Base-by-base conservation (phyloP, 148 eudicot genomes). In the Oxyria digyna region DNA sequence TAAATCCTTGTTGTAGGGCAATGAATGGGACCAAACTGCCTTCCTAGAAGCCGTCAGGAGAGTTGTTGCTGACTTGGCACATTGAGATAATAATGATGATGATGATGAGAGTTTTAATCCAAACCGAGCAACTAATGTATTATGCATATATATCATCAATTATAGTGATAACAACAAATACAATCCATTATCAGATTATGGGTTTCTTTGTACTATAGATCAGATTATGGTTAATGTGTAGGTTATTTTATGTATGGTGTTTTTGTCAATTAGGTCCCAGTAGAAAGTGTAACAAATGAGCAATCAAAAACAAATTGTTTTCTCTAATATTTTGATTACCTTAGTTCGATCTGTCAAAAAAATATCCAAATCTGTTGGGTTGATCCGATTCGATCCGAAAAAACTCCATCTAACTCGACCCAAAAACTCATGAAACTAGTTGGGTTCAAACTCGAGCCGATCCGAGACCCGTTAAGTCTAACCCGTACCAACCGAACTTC, bases 1-100 rank as follows among this genome's bases (percentile, higher is more conserved):
- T 38, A 38, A 13, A 24, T 45, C 10, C 6, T 54, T n/a, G n/a
- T 68, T 48, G 55, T 62, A 90, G 93, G 97, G 82, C 26, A 70
- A 23, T 40, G 89, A 87, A 27, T 91, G 90, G 90, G 87, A 87
- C 77, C 80, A 84, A 73, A 57, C 84, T 32, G 68, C 78, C 74
- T 83, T 91, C 82, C 82, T 52, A 67, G 97, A 91, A 86, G 91
- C 91, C 32, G 75, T 83, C 37, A 74, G 37, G 48, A 87, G 87
- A 68, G 77, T 81, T 59, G 75, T 87, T 69, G 84, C 77, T 31
- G 65, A 59, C 65, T 59, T 29, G 65, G 18, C 65, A 59, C 37
- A 52, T 21, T 52, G 9, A 52, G 31, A 54, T 12, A 8, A 27
- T 18, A 0, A 49, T 2, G 55, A 54, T 12, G n/a, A 27, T 18